A percentile compares a stretch with the other conserved stretches of the same genome.
Evolutionary conservation across 1,139 yeast genomes (phyloP).

Genomic region (Yamadazyma jaroonii): DNA sequence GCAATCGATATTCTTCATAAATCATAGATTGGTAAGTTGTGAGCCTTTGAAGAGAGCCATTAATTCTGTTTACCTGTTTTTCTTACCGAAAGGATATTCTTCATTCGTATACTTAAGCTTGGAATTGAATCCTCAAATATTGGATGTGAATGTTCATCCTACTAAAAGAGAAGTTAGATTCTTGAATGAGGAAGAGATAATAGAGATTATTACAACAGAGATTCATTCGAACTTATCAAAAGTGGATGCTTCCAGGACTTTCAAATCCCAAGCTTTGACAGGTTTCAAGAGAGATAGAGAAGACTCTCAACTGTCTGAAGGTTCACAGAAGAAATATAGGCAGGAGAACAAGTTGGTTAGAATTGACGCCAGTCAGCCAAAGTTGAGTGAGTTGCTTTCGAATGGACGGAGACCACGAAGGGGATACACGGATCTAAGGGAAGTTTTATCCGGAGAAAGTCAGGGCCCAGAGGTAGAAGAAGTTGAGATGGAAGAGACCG

Average conservation of each 20-base stretch:
- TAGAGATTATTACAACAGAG: conserved; percentile 52
- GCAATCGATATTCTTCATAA: conserved; percentile 78
- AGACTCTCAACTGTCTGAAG: conserved; percentile 1
- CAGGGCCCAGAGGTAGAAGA: neutral
- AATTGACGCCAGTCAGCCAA: conserved; percentile 54
- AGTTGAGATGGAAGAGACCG: conserved; percentile 1
- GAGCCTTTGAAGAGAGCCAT: conserved; percentile 77
- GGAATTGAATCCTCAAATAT: conserved; percentile 59
- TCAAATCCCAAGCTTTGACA: conserved; percentile 59
- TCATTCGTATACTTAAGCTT: conserved; percentile 78
- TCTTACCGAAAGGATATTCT: conserved; percentile 75
- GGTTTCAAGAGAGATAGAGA: conserved; percentile 14
- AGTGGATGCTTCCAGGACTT: conserved; percentile 70
- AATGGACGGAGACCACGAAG: conserved; percentile 1
- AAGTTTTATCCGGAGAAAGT: neutral
- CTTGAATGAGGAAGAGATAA: conserved; percentile 80
- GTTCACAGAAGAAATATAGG: conserved; percentile 28
- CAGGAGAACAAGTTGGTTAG: conserved; percentile 69
- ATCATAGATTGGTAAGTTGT: conserved; percentile 77
- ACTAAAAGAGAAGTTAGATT: conserved; percentile 92
- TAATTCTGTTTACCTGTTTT: conserved; percentile 57
- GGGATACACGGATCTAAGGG: neutral
- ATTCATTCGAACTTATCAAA: conserved; percentile 52
- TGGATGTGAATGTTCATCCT: conserved; percentile 96
- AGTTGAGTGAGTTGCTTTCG: conserved; percentile 13